Conservation (phyloP, 1,284 basidiomycete species). For the Cryptococcus sp. region DNA sequence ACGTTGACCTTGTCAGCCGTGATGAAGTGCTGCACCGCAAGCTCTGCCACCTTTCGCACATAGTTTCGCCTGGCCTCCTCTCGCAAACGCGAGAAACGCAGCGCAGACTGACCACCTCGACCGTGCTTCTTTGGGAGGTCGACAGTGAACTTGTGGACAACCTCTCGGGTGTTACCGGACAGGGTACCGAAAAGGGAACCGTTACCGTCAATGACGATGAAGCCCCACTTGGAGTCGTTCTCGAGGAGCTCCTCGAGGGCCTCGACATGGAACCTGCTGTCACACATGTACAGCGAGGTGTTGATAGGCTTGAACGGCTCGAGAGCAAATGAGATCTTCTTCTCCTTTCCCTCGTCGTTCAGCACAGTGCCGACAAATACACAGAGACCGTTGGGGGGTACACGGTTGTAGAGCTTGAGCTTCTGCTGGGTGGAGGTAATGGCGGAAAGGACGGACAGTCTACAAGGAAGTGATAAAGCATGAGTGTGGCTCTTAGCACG, state of each 20-base stretch:
- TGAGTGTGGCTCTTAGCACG: not conserved
- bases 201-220: constrained; percentile 78
- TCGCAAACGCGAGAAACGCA: constrained; percentile 99
- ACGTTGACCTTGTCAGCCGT: constrained; percentile 98
- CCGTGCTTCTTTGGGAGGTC: constrained; percentile 99
- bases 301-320: constrained; percentile 98
- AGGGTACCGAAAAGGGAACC: constrained; percentile 82
- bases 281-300: constrained; percentile 98
- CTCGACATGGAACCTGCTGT: constrained; percentile 99
- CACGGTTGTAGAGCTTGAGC: constrained; percentile 92
- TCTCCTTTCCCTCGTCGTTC: constrained; percentile 98
- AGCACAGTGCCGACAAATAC: constrained; percentile 97
- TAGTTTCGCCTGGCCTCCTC: constrained; percentile 99
- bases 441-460: constrained; percentile 89
- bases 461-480: constrained; percentile 8
- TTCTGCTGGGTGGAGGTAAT: constrained; percentile 99
- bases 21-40: constrained; percentile 97
- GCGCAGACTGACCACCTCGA: constrained; percentile 98
- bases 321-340: constrained; percentile 96
- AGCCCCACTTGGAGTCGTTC: constrained; percentile 96
- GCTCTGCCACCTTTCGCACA: constrained; percentile 96
- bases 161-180: constrained; percentile 93
- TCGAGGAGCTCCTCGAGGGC: constrained; percentile 94
- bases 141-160: constrained; percentile 97
- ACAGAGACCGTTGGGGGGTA: constrained; percentile 94